A percentile compares a stretch with the other conserved stretches of the same genome.
Conservation (phyloP, 305 asterid species). For the Fraxinus floribunda region DNA sequence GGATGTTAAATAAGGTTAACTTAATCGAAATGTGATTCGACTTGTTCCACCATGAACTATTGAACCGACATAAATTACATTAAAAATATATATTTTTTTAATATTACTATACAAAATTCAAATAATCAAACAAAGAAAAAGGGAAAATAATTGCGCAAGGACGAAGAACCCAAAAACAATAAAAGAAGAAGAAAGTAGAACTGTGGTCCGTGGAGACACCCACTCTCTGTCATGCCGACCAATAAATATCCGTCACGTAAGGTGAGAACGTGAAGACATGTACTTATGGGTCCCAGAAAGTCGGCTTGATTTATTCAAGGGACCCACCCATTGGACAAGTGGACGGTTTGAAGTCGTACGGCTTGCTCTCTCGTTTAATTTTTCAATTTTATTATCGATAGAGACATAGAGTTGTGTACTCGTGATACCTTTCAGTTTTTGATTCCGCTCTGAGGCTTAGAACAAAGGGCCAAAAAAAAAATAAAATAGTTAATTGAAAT, state of each 20-base stretch:
- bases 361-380: neutral
- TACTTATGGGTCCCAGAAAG: constrained; percentile 31
- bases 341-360: constrained; percentile 5
- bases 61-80: neutral
- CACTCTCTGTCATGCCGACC: constrained; percentile 29
- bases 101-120: neutral
- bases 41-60: neutral
- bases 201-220: neutral
- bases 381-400: neutral
- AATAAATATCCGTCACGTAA: constrained; percentile 22
- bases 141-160: neutral
- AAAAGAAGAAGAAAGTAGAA: neutral
- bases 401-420: neutral
- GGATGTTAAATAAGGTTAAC: neutral
- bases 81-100: too few species aligned
- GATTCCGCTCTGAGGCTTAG: neutral
- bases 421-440: neutral
- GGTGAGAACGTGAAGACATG: neutral
- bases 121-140: neutral
- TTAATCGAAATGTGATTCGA: neutral
- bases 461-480: too few species aligned
- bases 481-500: too few species aligned
- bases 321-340: constrained; percentile 16
- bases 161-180: neutral
- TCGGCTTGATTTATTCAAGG: constrained; percentile 40